These are phyloP conservation scores for Clarireedia monteithiana DNA, from an alignment of 2,329 filamentous ascomycete species.

Conservation along the genomic window DNA sequence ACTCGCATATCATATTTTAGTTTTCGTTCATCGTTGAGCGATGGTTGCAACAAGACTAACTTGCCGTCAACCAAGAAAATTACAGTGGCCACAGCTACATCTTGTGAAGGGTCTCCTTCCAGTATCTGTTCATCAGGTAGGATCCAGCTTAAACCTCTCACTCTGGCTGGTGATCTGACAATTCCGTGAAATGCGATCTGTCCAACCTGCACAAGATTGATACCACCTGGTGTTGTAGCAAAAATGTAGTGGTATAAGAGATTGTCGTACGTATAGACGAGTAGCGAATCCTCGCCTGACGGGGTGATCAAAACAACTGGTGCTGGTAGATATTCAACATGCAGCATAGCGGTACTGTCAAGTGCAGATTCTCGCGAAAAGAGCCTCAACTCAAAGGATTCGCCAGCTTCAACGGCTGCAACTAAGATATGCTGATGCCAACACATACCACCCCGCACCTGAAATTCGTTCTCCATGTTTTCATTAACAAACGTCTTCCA, in stretches of 20 bases:
- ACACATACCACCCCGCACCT: constrained; percentile 92
- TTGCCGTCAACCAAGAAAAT: constrained; percentile 97
- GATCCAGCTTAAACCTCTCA: constrained; percentile 92
- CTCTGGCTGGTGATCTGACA: constrained; percentile 83
- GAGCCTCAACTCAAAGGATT: constrained; percentile 78
- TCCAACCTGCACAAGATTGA: constrained; percentile 84
- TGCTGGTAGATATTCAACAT: constrained; percentile 69
- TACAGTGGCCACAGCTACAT: constrained; percentile 88
- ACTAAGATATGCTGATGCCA: constrained; percentile 97
- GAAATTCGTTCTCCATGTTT: constrained; percentile 79
- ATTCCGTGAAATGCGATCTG: constrained; percentile 98
- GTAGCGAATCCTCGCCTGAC: constrained; percentile 85
- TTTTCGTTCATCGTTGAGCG: constrained; percentile 70
- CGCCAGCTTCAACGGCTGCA: constrained; percentile 80
- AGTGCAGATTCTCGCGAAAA: constrained; percentile 82
- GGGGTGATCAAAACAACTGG: constrained; percentile 86
- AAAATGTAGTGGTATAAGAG: constrained; percentile 93
- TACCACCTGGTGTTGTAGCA: constrained; percentile 56
- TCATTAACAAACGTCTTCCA: constrained; percentile 92
- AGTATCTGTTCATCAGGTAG: constrained; percentile 81
- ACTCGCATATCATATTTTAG: constrained; percentile 98
- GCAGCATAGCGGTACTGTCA: constrained; percentile 63
- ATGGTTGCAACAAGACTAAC: constrained; percentile 83
- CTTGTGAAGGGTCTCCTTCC: constrained; percentile 89
- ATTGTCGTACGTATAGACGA: constrained; percentile 97